Conservation (phyloP, 2,329 filamentous ascomycete species). For the Phyllosticta capitalensis region DNA sequence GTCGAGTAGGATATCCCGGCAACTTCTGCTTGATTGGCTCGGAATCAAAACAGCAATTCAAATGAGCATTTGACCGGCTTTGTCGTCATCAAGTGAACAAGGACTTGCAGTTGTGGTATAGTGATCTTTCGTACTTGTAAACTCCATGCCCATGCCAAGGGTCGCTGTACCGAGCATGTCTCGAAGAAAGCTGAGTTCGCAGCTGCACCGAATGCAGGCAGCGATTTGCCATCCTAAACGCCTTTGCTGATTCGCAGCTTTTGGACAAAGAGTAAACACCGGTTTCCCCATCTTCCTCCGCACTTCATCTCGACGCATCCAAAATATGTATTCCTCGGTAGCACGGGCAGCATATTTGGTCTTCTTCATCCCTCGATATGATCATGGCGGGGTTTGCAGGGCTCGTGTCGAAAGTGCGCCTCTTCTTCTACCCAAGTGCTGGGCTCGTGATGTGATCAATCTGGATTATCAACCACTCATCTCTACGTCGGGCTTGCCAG, state of each 20-base stretch:
- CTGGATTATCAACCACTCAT: slow-evolving; percentile 14
- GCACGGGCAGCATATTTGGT: not conserved
- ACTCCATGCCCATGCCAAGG: not conserved
- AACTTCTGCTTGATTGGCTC: not conserved
- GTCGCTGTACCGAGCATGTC: not conserved
- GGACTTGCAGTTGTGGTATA: not conserved
- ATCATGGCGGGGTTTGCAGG: not conserved
- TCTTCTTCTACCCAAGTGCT: not conserved
- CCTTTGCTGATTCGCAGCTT: not conserved
- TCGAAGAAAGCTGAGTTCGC: not conserved
- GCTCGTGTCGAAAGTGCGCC: not conserved
- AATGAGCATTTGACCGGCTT: not conserved
- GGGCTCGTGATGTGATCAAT: not conserved
- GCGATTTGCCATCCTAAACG: not conserved
- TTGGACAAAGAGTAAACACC: not conserved
- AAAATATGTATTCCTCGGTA: not conserved
- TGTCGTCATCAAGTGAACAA: not conserved
- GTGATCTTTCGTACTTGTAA: not conserved
- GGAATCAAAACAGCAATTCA: not conserved
- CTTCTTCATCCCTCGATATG: not conserved
- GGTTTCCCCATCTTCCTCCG: not conserved
- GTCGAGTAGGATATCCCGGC: slow-evolving; percentile 40
- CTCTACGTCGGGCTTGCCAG: slow-evolving; percentile 9
- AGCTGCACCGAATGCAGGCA: not conserved
- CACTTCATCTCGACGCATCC: not conserved